These are phyloP conservation scores for Hyphopichia buzzinii DNA, from an alignment of 1,139 yeast species.

Conservation along the genomic window DNA sequence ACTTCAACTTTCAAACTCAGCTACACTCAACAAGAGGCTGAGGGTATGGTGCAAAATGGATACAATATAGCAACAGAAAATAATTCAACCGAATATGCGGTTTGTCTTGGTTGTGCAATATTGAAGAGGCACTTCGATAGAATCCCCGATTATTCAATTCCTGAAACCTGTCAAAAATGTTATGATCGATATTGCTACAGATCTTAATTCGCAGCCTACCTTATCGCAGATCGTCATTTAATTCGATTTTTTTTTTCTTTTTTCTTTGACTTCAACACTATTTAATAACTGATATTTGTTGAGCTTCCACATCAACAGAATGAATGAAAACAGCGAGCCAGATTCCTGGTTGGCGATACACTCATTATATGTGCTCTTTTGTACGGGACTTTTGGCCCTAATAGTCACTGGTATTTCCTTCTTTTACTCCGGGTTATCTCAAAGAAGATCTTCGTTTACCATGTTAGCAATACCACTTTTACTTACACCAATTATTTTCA, in stretches of 20 bases:
- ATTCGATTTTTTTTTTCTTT: not conserved
- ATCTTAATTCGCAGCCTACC: not conserved
- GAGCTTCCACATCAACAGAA: too few relatives aligned
- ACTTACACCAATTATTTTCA: conserved; percentile 38
- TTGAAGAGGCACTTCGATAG: conserved; percentile 56
- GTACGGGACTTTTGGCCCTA: conserved; percentile 33
- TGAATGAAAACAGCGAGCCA: too few relatives aligned
- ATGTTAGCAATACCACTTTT: conserved; percentile 52
- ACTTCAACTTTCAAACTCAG: conserved; percentile 60
- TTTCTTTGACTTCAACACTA: not conserved
- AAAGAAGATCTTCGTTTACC: conserved; percentile 53
- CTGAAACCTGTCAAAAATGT: conserved; percentile 30
- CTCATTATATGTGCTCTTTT: conserved; percentile 37
- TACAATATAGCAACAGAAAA: conserved; percentile 46
- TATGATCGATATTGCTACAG: conserved; percentile 31
- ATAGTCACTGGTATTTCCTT: conserved; percentile 45
- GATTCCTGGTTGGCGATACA: conserved; percentile 25
- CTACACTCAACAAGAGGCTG: conserved; percentile 42
- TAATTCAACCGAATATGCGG: conserved; percentile 43
- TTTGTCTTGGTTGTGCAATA: conserved; percentile 60
- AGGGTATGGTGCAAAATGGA: conserved; percentile 51
- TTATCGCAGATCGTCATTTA: conserved; percentile 8
- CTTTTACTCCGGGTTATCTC: conserved; percentile 60
- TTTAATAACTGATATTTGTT: too few relatives aligned
- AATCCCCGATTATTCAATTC: conserved; percentile 9